These are phyloP conservation scores for Vachellia collinsii DNA, from an alignment of 306 rosid genomes.

Conservation along the genomic window DNA sequence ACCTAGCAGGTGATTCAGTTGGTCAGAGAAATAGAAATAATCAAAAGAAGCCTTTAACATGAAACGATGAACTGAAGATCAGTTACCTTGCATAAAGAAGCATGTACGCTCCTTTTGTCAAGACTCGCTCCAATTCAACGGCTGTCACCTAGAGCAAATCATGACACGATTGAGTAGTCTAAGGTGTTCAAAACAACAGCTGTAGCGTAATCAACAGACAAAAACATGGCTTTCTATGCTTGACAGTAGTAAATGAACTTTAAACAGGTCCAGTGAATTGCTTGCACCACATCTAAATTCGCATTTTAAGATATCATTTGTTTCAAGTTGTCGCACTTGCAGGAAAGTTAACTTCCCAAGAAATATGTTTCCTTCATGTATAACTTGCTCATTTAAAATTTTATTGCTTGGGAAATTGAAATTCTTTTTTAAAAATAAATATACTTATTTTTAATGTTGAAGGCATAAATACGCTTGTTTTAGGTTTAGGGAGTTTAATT, in stretches of 20 bases:
- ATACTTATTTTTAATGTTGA: too few relatives aligned
- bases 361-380: too few relatives aligned
- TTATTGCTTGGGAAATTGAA: too few relatives aligned
- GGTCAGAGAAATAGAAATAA: slow-evolving; percentile 33
- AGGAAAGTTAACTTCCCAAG: too few relatives aligned
- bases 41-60: neutral
- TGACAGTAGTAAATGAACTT: neutral
- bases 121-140: slow-evolving; percentile 75
- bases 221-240: neutral
- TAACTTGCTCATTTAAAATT: too few relatives aligned
- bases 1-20: slow-evolving; percentile 53
- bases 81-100: slow-evolving; percentile 90
- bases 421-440: too few relatives aligned
- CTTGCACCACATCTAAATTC: neutral
- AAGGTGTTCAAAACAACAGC: neutral
- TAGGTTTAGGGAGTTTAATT: too few relatives aligned
- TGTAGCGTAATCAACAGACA: neutral
- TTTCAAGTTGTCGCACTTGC: too few relatives aligned
- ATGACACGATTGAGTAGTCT: slow-evolving; percentile 14
- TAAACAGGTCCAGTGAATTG: neutral
- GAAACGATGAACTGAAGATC: slow-evolving; percentile 4
- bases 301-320: neutral
- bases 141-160: slow-evolving; percentile 65
- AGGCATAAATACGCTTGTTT: too few relatives aligned
- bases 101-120: slow-evolving; percentile 88